Base-by-base conservation (phyloP, 2,329 filamentous ascomycete genomes). In the Colletotrichum cuscutae region DNA sequence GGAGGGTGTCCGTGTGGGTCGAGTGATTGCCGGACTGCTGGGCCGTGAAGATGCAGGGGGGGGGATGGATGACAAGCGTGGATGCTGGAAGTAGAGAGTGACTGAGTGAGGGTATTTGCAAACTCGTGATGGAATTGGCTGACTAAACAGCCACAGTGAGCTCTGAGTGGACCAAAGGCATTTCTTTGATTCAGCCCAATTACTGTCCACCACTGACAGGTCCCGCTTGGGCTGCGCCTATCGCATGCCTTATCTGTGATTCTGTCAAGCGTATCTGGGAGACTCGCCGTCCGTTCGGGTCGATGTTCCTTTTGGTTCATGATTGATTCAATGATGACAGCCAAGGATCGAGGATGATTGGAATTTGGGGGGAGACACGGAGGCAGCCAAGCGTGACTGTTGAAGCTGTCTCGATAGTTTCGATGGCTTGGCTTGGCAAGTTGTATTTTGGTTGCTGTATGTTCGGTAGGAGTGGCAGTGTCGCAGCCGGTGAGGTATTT, bases 171-270 rank as follows among this genome's bases (percentile, higher is more conserved):
- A 37, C 32, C 65, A 26, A 28, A 71, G 53, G 59, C 42, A 71
- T 72, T 72, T 76, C 65, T 57, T 75, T 75, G 72, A 76, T 74
- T 74, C 64, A 75, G 67, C 65, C 61, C 74, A 72, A 72, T 74
- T 75, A 75, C 64, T 68, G 42, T 68, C 49, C 71, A 67, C 73
- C 59, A 72, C 65, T 73, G 46, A 66, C 63, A 68, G 37, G 56
- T 59, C 52, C 68, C 46, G 61, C 24, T 66, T 32, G 35, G 63
- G 35, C 24, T 60, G 30, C 54, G 54, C 60, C 70, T 58, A 61
- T 49, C 53, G 60, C 22, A 42, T 46, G 13, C 60, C 61, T 73
- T 73, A 73, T 73, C 71, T 67, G 62, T 70, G 26, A 57, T 49
- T 58, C 67, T 70, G 37, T 32, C 22, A 42, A 32, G 19, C 3